A percentile compares a stretch with the other conserved stretches of the same genome.
Evolutionary conservation across 192 early-diverging fungal genomes (phyloP).

Genomic region (Coemansia sp.): DNA sequence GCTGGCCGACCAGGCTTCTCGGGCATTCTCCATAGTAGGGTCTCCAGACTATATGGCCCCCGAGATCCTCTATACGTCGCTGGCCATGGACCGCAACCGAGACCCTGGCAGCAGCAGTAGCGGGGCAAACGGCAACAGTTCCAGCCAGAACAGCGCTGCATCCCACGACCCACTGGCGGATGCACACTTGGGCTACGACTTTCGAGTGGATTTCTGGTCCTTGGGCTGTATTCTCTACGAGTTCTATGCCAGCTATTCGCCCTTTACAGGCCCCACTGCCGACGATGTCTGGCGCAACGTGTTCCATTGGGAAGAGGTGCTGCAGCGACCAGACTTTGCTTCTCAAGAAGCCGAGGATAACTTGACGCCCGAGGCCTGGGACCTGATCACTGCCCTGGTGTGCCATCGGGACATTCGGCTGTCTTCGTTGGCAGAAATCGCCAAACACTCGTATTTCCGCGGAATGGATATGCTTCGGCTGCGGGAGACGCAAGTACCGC

Average conservation of each 20-base stretch:
- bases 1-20: conserved; percentile 54
- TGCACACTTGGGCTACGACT: conserved; percentile 59
- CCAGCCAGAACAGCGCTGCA: conserved; percentile 27
- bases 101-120: conserved; percentile 9
- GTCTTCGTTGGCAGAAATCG: conserved; percentile 55
- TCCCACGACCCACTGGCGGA: conserved; percentile 58
- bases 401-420: conserved; percentile 56
- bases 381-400: conserved; percentile 62
- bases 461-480: conserved; percentile 63
- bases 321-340: conserved; percentile 73
- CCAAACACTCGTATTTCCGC: conserved; percentile 62
- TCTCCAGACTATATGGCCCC: conserved; percentile 94
- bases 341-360: conserved; percentile 79
- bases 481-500: conserved; percentile 61
- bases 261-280: conserved; percentile 64
- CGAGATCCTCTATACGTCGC: conserved; percentile 68
- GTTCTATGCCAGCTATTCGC: conserved; percentile 71
- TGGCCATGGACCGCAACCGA: conserved; percentile 33
- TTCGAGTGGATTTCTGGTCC: conserved; percentile 72
- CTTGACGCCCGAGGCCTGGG: conserved; percentile 73
- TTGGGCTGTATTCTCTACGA: conserved; percentile 79
- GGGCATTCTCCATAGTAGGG: conserved; percentile 76
- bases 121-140: conserved; percentile 20
- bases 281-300: conserved; percentile 85
- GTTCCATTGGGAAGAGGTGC: conserved; percentile 73